Conservation (phyloP, 306 rosid species). For the Arachis hypogaea region DNA sequence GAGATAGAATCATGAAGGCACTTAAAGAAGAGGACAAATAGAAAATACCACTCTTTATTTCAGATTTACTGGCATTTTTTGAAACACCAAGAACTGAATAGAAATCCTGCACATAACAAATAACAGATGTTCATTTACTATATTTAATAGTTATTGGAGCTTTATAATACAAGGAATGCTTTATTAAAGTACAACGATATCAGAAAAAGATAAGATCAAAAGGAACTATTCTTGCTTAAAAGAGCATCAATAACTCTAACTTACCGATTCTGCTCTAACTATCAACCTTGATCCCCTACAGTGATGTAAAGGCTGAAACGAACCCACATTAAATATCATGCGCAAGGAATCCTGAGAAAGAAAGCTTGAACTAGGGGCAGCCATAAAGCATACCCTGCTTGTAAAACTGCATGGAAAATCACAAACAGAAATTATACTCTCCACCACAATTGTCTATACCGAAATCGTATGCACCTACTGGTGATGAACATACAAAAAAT, state of each 20-base stretch:
- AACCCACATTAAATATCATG: slow-evolving; percentile 43
- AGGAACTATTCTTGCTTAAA: slow-evolving; percentile 20
- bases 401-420: slow-evolving; percentile 55
- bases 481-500: neutral
- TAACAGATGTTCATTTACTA: slow-evolving; percentile 25
- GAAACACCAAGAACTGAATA: slow-evolving; percentile 93
- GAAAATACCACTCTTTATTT: slow-evolving; percentile 82
- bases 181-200: slow-evolving; percentile 19
- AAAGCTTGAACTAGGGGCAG: slow-evolving; percentile 62
- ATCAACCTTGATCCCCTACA: slow-evolving; percentile 61
- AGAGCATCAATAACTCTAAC: slow-evolving; percentile 41
- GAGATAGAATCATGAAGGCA: slow-evolving; percentile 2
- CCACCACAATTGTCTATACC: slow-evolving; percentile 16
- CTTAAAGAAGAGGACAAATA: slow-evolving; percentile 13
- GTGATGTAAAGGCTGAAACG: slow-evolving; percentile 51
- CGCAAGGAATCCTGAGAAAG: slow-evolving; percentile 60
- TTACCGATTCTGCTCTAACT: slow-evolving; percentile 82
- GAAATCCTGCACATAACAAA: slow-evolving; percentile 65
- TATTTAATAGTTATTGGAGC: slow-evolving; percentile 13
- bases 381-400: slow-evolving; percentile 53
- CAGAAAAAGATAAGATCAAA: neutral
- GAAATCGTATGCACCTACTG: slow-evolving; percentile 13
- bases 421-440: slow-evolving; percentile 30
- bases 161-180: slow-evolving; percentile 6
- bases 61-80: slow-evolving; percentile 81